These are phyloP conservation scores for Solanum boliviense DNA, from an alignment of 257 asterid species.

Conservation along the genomic window DNA sequence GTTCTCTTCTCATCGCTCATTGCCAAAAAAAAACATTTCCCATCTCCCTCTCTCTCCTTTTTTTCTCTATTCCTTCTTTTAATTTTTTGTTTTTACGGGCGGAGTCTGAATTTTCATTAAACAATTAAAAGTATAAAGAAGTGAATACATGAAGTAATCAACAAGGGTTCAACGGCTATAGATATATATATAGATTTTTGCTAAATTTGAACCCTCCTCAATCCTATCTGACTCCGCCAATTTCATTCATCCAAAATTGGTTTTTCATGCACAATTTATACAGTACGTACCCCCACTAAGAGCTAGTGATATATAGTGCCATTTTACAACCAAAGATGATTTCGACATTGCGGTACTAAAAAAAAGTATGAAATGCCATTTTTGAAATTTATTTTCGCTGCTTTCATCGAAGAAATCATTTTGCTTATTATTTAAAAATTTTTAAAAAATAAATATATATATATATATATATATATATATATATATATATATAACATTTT, in stretches of 20 bases:
- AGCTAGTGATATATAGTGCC: background rate
- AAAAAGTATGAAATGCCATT: background rate
- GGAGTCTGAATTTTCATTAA: background rate
- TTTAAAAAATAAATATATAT: too few species aligned
- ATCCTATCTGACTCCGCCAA: too few species aligned
- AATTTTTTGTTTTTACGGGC: too few species aligned
- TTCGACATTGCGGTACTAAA: background rate
- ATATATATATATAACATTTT: background rate
- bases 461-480: too few species aligned
- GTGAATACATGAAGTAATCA: too few species aligned
- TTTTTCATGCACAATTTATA: background rate
- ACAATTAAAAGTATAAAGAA: too few species aligned
- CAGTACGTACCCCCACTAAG: background rate
- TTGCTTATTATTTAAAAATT: too few species aligned
- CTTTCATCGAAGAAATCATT: too few species aligned
- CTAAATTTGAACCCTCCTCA: accelerated
- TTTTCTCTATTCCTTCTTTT: background rate
- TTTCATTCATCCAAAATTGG: background rate
- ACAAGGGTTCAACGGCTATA: too few species aligned
- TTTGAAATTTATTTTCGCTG: too few species aligned
- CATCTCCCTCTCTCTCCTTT: too few species aligned
- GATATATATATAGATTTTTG: background rate
- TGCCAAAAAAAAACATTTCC: background rate
- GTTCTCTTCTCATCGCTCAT: background rate
- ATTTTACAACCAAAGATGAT: background rate